Base-by-base conservation (phyloP, 2,329 filamentous ascomycete genomes). In the Fusarium lateritium region DNA sequence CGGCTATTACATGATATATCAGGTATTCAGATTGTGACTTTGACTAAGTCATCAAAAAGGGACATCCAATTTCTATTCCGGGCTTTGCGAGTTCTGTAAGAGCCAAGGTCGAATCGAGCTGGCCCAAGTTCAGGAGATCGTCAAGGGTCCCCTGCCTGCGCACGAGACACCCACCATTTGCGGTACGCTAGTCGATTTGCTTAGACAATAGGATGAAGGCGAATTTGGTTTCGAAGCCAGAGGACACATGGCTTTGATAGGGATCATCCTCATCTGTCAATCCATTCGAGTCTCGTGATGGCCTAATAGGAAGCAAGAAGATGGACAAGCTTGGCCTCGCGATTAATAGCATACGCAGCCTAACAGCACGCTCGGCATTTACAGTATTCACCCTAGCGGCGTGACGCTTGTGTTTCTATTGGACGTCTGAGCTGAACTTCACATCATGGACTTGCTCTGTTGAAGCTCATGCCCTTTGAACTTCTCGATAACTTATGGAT, bases 51-150 rank as follows among this genome's bases (percentile, higher is more conserved):
- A 31, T 31, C 10, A 10, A 10, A 31, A 28, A 28, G 10, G 28
- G 28, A 31, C 28, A 31, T 31, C 28, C 11, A 31, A 31, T 13
- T 31, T 31, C 28, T 31, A 31, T 31, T 31, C 28, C 10, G 28
- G 10, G 28, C 28, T 11, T 14, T 42, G 36, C 8, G 24, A 33
- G 33, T 36, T 44, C 34, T 47, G 38, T 33, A 52, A 45, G 56
- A 51, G 45, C 45, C 57, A 61, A 61, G 44, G 46, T 65, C 42
- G 55, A 55, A 61, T 56, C 62, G 59, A 62, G 65, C 38, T 55
- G 53, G 60, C 47, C 65, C 34, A 62, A 59, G 61, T 59, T 65
- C 40, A 67, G 62, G 56, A 61, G 65, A 69, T 69, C 56, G 57
- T 31, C 65, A 46, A 69, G 56, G 61, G 65, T 50, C 62, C 65